Evolutionary conservation across 805 yeast species (phyloP), one percentile per base, ranked within the genome.

Genomic region (Zygotorulaspora chibaensis): DNA sequence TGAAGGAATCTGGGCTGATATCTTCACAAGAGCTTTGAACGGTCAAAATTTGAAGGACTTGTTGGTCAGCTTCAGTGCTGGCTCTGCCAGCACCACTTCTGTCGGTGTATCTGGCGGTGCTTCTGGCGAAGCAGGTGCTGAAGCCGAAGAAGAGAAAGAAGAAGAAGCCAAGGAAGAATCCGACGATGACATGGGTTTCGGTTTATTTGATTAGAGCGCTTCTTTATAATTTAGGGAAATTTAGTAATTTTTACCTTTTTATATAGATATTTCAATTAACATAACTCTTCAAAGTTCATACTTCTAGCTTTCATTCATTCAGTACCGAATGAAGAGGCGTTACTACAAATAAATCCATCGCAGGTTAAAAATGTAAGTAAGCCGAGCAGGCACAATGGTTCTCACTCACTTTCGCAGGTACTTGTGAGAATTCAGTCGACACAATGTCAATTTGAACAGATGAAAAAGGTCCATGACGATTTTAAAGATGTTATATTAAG

Each of bases 101-200:
- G 73, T 68, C 55, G 74, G 71, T 58, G 72, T 72, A 53, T 75
- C 66, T 59, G 75, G 67, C 52, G 74, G 66, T 62, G 73, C 69
- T 57, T 73, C 65, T 51, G 74, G 65, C 49, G 75, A 69, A 53
- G 77, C 65, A 48, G 77, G 66, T 44, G 77, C 61, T 31, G 78
- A 61, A 47, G 87, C 72, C 53, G 85, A 71, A 56, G 86, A 72
- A 58, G 87, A 68, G 53, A 81, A 75, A 61, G 83, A 75, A 56
- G 83, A 72, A 65, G 81, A 72, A 65, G 80, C 69, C 50, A 71
- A 68, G 58, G 87, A 81, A 70, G 85, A 78, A 70, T 79, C 83
- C 56, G 88, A 82, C 69, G 87, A 81, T 65, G 93, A 83, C 75
- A 83, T 85, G 91, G 91, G 91, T 64, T 81, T 85, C 83, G 91